Percentiles rank a stretch among this genome's conserved stretches.
phyloP scores from a whole-genome alignment of 148 eudicot species.

The Selenicereus undatus region DNA sequence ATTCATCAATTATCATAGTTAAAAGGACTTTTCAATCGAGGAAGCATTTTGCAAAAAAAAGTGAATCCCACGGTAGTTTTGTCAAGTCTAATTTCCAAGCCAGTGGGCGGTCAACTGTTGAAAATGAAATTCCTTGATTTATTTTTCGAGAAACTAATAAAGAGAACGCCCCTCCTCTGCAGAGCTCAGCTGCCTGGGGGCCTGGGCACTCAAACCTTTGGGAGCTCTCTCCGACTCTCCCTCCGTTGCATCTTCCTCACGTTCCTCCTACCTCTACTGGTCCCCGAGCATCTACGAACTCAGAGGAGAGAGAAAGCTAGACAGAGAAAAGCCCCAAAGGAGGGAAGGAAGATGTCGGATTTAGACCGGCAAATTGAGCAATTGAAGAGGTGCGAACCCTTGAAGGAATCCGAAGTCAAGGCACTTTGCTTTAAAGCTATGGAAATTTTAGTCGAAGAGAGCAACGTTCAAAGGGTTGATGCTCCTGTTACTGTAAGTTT shows the following conservation, averaged over 20 bases:
- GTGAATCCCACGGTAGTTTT: too few relatives aligned
- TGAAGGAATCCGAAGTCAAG: conserved; percentile 79
- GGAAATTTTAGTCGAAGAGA: conserved; percentile 86
- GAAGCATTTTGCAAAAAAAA: too few relatives aligned
- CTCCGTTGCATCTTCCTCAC: background rate
- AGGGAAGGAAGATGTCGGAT: conserved; percentile 58
- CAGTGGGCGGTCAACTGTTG: too few relatives aligned
- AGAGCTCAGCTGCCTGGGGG: background rate
- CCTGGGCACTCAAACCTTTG: background rate
- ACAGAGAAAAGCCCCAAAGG: background rate
- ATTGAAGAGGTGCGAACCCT: conserved; percentile 76
- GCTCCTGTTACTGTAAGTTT: conserved; percentile 84
- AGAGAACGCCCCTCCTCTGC: too few relatives aligned
- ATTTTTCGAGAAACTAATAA: too few relatives aligned
- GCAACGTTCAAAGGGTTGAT: conserved; percentile 89
- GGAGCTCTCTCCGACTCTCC: background rate
- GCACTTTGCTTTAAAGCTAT: conserved; percentile 85
- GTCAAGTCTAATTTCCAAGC: too few relatives aligned
- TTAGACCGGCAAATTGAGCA: conserved; percentile 91
- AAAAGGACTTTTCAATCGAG: too few relatives aligned
- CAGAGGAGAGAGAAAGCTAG: conserved; percentile 5
- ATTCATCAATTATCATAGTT: too few relatives aligned
- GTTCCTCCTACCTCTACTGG: background rate
- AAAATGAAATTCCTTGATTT: too few relatives aligned
- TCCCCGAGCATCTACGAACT: background rate